These are phyloP conservation scores for Pyricularia grisea DNA, from an alignment of 2,329 filamentous ascomycete species.

Conservation along the genomic window DNA sequence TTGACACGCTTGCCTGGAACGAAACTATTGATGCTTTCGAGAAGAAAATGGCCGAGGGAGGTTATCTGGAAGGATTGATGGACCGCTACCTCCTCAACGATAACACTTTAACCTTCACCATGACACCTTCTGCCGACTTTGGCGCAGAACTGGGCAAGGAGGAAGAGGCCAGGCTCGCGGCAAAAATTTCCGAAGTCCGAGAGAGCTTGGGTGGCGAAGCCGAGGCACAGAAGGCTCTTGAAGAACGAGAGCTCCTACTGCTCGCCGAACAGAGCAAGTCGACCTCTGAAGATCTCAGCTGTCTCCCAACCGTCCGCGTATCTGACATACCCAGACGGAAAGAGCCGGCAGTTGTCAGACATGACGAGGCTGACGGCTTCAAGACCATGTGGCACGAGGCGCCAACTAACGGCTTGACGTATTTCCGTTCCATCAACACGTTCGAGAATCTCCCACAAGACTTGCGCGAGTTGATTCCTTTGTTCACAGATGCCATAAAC, in stretches of 20 bases:
- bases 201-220: conserved; percentile 60
- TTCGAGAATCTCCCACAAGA: conserved; percentile 76
- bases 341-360: conserved; percentile 48
- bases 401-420: conserved; percentile 90
- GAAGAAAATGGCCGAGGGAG: conserved; percentile 59
- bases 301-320: conserved; percentile 79
- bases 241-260: conserved; percentile 69
- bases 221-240: conserved; percentile 62
- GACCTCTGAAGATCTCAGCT: conserved; percentile 75
- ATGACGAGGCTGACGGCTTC: conserved; percentile 55
- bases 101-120: conserved; percentile 83
- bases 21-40: conserved; percentile 80
- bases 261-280: conserved; percentile 77
- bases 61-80: conserved; percentile 75
- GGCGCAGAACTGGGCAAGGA: conserved; percentile 65
- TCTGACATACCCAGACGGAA: conserved; percentile 78
- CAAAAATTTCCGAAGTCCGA: conserved; percentile 63
- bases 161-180: conserved; percentile 64
- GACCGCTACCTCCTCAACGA: conserved; percentile 88
- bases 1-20: conserved; percentile 86
- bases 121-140: conserved; percentile 75
- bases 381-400: conserved; percentile 86
- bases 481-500: conserved; percentile 91
- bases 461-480: conserved; percentile 70
- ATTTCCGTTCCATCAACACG: conserved; percentile 82